A percentile compares a stretch with the other conserved stretches of the same genome.
These are phyloP conservation scores for Macrolepiota albuminosa DNA, from an alignment of 768 basidiomycete genomes.

Conservation along the genomic window DNA sequence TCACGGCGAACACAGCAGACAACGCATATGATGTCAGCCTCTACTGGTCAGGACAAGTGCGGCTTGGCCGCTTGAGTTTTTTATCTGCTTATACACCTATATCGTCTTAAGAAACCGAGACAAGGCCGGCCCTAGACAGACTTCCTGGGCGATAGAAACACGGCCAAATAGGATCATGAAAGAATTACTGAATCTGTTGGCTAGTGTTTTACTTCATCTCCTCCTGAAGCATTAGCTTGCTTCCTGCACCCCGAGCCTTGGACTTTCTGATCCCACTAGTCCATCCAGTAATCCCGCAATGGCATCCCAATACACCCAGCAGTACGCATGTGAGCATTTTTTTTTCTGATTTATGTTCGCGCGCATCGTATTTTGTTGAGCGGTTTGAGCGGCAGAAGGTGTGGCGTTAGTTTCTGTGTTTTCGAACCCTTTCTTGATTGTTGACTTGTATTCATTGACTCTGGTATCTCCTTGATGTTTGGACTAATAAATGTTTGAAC, in stretches of 20 bases:
- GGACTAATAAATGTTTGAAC: slow-evolving; percentile 1
- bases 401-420: background rate
- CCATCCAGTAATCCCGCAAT: slow-evolving; percentile 36
- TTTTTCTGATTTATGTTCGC: slow-evolving; percentile 12
- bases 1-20: too few relatives aligned
- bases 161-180: slow-evolving; percentile 7
- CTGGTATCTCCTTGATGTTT: background rate
- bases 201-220: slow-evolving; percentile 15
- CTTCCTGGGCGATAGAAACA: slow-evolving; percentile 7
- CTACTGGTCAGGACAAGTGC: too few relatives aligned
- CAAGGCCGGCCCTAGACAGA: slow-evolving; percentile 1
- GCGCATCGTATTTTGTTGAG: slow-evolving; percentile 3
- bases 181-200: background rate
- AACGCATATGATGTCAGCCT: too few relatives aligned
- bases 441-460: background rate
- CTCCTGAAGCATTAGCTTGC: slow-evolving; percentile 79
- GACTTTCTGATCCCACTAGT: slow-evolving; percentile 23
- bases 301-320: slow-evolving; percentile 74
- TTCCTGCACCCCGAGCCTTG: slow-evolving; percentile 39
- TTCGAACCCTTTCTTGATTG: background rate
- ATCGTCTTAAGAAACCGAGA: background rate
- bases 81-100: too few relatives aligned
- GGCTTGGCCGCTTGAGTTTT: too few relatives aligned
- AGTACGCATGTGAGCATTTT: slow-evolving; percentile 72
- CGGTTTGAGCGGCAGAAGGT: background rate